These are phyloP conservation scores for Torulaspora delbrueckii DNA, from an alignment of 805 yeast species.

Conservation along the genomic window DNA sequence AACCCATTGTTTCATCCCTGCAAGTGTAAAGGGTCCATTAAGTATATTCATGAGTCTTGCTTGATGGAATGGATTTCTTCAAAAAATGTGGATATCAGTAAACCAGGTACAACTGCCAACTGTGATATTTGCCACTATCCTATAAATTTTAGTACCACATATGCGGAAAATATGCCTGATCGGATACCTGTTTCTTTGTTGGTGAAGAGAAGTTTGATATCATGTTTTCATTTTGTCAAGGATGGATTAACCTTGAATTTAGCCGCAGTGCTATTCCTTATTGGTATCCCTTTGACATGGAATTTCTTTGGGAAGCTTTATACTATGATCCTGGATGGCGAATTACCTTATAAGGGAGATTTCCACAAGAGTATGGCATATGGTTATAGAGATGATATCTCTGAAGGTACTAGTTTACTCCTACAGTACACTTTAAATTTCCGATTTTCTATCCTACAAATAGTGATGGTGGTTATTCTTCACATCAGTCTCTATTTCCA, in stretches of 20 bases:
- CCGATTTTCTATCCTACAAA: constrained; percentile 32
- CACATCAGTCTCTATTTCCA: constrained; percentile 49
- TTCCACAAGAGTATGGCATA: constrained; percentile 27
- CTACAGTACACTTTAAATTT: constrained; percentile 21
- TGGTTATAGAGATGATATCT: constrained; percentile 21
- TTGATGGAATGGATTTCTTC: constrained; percentile 74
- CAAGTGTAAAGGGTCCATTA: constrained; percentile 88
- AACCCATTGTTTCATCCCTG: constrained; percentile 91
- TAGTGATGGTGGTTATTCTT: constrained; percentile 39
- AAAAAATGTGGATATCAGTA: constrained; percentile 30
- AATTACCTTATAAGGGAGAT: constrained; percentile 39
- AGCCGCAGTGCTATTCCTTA: constrained; percentile 38
- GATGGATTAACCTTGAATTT: constrained; percentile 19
- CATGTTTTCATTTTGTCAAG: constrained; percentile 17
- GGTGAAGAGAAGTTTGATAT: constrained; percentile 36
- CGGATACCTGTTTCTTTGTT: constrained; percentile 53
- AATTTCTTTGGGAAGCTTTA: constrained; percentile 48
- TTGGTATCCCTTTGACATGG: constrained; percentile 58
- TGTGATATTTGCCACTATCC: constrained; percentile 88
- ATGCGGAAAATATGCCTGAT: constrained; percentile 59
- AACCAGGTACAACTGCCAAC: constrained; percentile 45
- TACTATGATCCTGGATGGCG: constrained; percentile 54
- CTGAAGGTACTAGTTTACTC: constrained; percentile 11
- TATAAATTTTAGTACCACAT: constrained; percentile 63
- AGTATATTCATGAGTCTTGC: constrained; percentile 90